Conservation (phyloP, 2,329 filamentous ascomycete species). For the Botrytis hyacinthi region DNA sequence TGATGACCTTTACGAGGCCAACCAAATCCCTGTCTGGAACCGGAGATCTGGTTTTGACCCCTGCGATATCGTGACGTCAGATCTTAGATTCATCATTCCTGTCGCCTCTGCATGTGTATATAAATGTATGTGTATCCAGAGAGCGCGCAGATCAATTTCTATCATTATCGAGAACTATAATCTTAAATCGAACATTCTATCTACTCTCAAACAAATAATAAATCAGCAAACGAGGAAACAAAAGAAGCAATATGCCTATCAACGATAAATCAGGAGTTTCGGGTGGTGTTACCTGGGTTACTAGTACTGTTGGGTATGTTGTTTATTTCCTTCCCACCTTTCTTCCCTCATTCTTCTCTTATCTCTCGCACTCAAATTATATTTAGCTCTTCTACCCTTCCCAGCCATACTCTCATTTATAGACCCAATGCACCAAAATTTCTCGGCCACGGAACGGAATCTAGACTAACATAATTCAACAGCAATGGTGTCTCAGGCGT, state of each 20-base stretch:
- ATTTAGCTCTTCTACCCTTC: not conserved
- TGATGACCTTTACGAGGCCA: not conserved
- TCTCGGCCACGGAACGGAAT: too few relatives aligned
- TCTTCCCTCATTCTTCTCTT: not conserved
- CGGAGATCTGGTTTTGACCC: not conserved
- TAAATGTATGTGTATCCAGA: not conserved
- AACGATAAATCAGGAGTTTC: constrained; percentile 26
- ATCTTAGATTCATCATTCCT: not conserved
- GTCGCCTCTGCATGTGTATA: not conserved
- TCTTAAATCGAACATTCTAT: not conserved
- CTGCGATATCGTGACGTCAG: not conserved
- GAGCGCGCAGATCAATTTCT: not conserved
- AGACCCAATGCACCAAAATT: too few relatives aligned
- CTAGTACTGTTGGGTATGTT: constrained; percentile 26
- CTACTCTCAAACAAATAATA: not conserved
- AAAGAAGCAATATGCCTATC: not conserved
- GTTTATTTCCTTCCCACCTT: too few relatives aligned
- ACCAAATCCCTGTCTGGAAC: not conserved
- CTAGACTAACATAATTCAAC: not conserved
- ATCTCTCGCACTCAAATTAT: not conserved
- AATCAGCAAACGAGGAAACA: not conserved
- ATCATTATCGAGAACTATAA: not conserved
- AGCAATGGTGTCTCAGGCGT: constrained; percentile 30
- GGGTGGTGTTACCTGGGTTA: constrained; percentile 27
- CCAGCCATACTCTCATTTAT: not conserved